Evolutionary conservation across 1,139 yeast genomes (phyloP).

Genomic region (Suhomyces anneliseae): DNA sequence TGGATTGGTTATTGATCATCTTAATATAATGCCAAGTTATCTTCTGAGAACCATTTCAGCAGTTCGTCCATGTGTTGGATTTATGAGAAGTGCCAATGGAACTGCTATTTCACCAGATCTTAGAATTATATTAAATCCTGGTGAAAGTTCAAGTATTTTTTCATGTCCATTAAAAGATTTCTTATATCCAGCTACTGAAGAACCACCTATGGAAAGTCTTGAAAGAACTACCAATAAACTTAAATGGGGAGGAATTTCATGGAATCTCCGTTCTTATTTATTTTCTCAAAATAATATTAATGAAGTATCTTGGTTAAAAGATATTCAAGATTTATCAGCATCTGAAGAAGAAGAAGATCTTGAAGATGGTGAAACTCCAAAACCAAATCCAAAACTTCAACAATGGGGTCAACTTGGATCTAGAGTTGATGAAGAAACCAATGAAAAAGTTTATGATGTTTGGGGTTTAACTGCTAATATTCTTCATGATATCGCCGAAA

Average conservation of each 20-base stretch:
- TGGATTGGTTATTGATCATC: constrained; percentile 57
- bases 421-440: constrained; percentile 36
- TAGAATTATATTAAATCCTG: constrained; percentile 56
- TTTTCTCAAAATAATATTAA: constrained; percentile 56
- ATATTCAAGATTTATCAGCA: constrained; percentile 55
- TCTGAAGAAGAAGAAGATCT: constrained; percentile 51
- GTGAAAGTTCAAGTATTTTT: constrained; percentile 68
- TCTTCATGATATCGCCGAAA: constrained; percentile 70
- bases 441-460: constrained; percentile 59
- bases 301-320: constrained; percentile 65
- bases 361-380: constrained; percentile 12
- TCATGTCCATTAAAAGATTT: constrained; percentile 68
- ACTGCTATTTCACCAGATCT: constrained; percentile 17
- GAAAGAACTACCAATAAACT: constrained; percentile 42
- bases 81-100: constrained; percentile 30
- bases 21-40: constrained; percentile 69
- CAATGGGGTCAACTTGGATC: constrained; percentile 48
- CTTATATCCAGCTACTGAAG: constrained; percentile 38
- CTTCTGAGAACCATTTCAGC: constrained; percentile 77
- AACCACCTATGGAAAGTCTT: constrained; percentile 40
- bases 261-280: constrained; percentile 62
- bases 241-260: constrained; percentile 71
- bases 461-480: constrained; percentile 95
- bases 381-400: constrained; percentile 3
- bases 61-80: constrained; percentile 80